Base-by-base conservation (phyloP, 2,329 filamentous ascomycete species). In the Pseudogymnoascus sp. region DNA sequence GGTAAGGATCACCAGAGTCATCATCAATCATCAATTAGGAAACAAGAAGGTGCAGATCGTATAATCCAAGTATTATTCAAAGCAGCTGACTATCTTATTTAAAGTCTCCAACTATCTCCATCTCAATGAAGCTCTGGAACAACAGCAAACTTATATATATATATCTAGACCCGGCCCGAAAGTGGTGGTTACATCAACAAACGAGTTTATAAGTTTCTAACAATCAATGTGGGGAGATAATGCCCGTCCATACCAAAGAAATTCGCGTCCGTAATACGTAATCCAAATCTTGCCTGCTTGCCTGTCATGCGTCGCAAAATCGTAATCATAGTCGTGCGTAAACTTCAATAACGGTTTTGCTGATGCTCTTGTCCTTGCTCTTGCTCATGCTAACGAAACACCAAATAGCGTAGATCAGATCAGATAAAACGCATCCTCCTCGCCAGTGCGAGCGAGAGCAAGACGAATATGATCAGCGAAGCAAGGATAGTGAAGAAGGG, bases 401-500 rank as follows among this genome's bases (percentile, higher is more conserved):
- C 26, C 29, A 16, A 26, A 13, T 8, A 19, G n/a, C 1, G 3
- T 26, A 33, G 26, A 56, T 16, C 13, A 31, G 47, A 53, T 65
- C 64, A 73, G 44, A 74, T 71, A 59, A 68, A 74, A 65, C 66
- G 69, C 53, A 71, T 59, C 38, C 69, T 65, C 59, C 69, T 66
- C 29, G 72, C 72, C 16, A 70, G 26, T 3, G 62, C 47, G 2
- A 73, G 62, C 16, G 67, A 65, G 19, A 71, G 14, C 24, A 74
- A 7, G n/a, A 65, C 65, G 68, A 87, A 86, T 2, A 79, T 74
- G 3, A 78, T 75, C 31, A 93, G 80, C 38, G 79, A 79, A 0
- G 81, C 80, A 0, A 86, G 68, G 63, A 86, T 86, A n/a, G 79
- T 79, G 70, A 85, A 86, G 76, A 86, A 88, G 74, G 85, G 85